These are phyloP conservation scores for Calocybe gambosa DNA, from an alignment of 1,284 basidiomycete genomes.

Conservation along the genomic window DNA sequence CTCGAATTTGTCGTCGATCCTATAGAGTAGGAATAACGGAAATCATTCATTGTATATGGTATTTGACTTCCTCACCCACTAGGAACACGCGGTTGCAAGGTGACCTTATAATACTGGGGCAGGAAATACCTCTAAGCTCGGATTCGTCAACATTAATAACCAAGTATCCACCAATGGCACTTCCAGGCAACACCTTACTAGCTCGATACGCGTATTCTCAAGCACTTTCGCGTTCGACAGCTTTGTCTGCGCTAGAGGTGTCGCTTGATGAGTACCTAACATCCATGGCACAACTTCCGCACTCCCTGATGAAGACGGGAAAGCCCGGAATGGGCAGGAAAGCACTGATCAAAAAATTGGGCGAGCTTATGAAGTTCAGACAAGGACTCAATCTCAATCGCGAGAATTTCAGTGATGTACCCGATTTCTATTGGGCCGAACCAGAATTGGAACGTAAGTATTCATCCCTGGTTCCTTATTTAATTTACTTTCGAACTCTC, in stretches of 20 bases:
- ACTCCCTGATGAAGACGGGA: constrained; percentile 69
- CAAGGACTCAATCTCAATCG: constrained; percentile 84
- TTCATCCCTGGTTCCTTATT: background rate
- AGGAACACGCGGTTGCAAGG: constrained; percentile 83
- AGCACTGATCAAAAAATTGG: constrained; percentile 83
- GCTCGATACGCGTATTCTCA: constrained; percentile 88
- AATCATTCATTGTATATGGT: constrained; percentile 11
- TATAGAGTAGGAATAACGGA: constrained; percentile 56
- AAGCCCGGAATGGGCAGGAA: constrained; percentile 74
- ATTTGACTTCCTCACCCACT: constrained; percentile 13
- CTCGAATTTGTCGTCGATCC: constrained; percentile 88
- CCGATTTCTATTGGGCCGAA: constrained; percentile 89
- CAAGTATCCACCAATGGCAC: constrained; percentile 40
- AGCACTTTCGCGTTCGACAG: constrained; percentile 81
- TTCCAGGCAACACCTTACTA: constrained; percentile 63
- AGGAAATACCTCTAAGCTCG: constrained; percentile 47
- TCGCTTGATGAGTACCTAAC: constrained; percentile 78
- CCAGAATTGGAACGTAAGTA: constrained; percentile 75
- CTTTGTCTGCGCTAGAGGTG: constrained; percentile 77
- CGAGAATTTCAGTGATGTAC: constrained; percentile 84
- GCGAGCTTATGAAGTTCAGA: constrained; percentile 81
- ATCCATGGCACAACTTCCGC: constrained; percentile 73
- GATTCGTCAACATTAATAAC: constrained; percentile 32
- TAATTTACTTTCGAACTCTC: background rate
- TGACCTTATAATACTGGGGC: constrained; percentile 85